Percentiles rank a stretch among this genome's conserved stretches.
Conservation (phyloP, 2,329 filamentous ascomycete species). For the Cercospora canescens region DNA sequence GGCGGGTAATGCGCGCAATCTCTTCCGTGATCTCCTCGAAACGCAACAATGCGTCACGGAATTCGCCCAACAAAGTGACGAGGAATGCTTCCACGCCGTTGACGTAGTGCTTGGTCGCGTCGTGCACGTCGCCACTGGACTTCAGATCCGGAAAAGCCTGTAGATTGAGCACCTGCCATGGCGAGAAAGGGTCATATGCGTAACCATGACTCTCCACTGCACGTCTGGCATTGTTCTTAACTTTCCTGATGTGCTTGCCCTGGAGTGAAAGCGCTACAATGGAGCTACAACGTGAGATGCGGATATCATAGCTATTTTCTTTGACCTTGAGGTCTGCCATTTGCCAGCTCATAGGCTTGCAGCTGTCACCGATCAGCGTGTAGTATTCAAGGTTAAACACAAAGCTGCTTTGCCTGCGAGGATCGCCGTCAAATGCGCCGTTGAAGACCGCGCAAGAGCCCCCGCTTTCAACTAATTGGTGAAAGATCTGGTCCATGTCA, state of each 20-base stretch:
- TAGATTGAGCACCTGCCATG: constrained; percentile 61
- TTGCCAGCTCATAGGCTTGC: constrained; percentile 62
- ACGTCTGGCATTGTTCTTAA: constrained; percentile 52
- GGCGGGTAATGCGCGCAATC: constrained; percentile 61
- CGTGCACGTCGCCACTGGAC: constrained; percentile 57
- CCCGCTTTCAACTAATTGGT: constrained; percentile 53
- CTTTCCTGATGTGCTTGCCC: constrained; percentile 52
- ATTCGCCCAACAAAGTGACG: constrained; percentile 59
- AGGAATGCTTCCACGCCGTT: constrained; percentile 65
- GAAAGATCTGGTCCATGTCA: constrained; percentile 63
- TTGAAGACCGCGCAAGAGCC: constrained; percentile 41
- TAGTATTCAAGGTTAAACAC: constrained; percentile 68
- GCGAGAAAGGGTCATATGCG: constrained; percentile 59
- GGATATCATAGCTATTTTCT: constrained; percentile 51
- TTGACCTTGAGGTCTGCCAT: constrained; percentile 50
- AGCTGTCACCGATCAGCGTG: constrained; percentile 58
- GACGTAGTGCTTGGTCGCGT: constrained; percentile 56
- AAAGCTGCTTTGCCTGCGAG: constrained; percentile 56
- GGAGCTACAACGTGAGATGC: constrained; percentile 60
- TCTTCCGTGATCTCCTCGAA: constrained; percentile 58
- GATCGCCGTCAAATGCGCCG: constrained; percentile 49
- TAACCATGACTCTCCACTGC: constrained; percentile 52
- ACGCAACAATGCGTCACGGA: constrained; percentile 60
- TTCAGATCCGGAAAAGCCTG: constrained; percentile 62
- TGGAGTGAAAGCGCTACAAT: constrained; percentile 60